These are phyloP conservation scores for Boletellus ananas DNA, from an alignment of 768 basidiomycete genomes.

Conservation along the genomic window DNA sequence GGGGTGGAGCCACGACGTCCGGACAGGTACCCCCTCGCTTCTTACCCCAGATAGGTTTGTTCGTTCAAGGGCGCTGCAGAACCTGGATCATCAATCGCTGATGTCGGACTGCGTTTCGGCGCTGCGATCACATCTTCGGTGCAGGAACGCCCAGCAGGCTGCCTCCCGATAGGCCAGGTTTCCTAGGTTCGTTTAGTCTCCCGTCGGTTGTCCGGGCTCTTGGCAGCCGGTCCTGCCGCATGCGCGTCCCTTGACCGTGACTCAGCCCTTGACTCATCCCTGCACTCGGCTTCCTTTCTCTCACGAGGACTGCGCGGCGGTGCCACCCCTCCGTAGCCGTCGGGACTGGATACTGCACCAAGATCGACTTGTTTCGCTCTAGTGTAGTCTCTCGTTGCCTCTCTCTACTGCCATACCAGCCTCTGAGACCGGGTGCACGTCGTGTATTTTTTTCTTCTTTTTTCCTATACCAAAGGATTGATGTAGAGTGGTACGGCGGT, in stretches of 20 bases:
- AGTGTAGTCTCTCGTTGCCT: neutral
- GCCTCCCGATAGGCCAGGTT: constrained; percentile 8
- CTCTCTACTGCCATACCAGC: neutral
- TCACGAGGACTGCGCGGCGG: constrained; percentile 5
- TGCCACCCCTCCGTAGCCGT: constrained; percentile 15
- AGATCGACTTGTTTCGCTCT: neutral
- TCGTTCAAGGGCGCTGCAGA: neutral
- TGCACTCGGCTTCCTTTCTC: neutral
- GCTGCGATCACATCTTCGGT: neutral
- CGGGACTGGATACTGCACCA: constrained; percentile 7
- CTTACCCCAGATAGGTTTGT: neutral
- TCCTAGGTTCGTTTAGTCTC: neutral
- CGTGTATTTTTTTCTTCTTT: neutral
- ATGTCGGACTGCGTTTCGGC: neutral
- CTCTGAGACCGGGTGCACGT: neutral
- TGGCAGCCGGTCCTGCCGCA: neutral
- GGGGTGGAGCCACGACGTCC: neutral
- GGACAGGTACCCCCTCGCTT: neutral
- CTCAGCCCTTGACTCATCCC: constrained; percentile 5
- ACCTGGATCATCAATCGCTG: neutral
- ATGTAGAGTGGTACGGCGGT: constrained; percentile 1
- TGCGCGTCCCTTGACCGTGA: neutral
- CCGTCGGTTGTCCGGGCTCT: constrained; percentile 2
- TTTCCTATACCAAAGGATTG: neutral
- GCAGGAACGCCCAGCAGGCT: neutral